Conservation (phyloP, 2,329 filamentous ascomycete genomes). For the Coleophoma eucalyptorum region DNA sequence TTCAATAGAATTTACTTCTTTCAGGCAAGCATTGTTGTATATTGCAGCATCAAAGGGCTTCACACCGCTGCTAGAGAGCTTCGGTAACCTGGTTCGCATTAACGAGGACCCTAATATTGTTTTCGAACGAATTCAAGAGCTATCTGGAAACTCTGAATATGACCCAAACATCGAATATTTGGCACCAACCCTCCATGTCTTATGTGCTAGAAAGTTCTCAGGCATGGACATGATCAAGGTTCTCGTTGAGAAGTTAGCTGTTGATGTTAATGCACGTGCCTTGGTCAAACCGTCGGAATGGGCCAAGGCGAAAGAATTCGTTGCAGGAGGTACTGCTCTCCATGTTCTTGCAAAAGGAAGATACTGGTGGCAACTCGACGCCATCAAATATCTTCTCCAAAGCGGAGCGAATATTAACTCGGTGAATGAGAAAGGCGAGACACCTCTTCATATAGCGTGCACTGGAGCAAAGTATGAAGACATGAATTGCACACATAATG, state of each 20-base stretch:
- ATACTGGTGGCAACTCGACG: slow-evolving; percentile 6
- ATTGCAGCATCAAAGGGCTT: slow-evolving; percentile 9
- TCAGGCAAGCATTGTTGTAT: slow-evolving; percentile 3
- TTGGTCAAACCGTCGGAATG: neutral
- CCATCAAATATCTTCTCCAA: slow-evolving; percentile 2
- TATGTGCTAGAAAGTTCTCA: slow-evolving; percentile 25
- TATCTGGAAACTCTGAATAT: neutral
- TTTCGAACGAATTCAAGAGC: slow-evolving; percentile 5
- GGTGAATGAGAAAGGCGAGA: slow-evolving; percentile 11
- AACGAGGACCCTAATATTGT: slow-evolving; percentile 8
- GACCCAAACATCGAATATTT: slow-evolving; percentile 2
- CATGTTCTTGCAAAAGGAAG: slow-evolving; percentile 1
- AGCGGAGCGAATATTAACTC: slow-evolving; percentile 6
- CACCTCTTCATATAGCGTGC: slow-evolving; percentile 11
- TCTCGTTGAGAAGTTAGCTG: slow-evolving; percentile 28
- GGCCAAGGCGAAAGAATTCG: slow-evolving; percentile 3
- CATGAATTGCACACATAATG: neutral
- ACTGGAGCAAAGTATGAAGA: slow-evolving; percentile 2
- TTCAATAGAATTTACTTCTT: neutral
- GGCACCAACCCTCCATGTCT: slow-evolving; percentile 21
- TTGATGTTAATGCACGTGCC: slow-evolving; percentile 25
- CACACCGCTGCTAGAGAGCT: slow-evolving; percentile 5
- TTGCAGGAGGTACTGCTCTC: slow-evolving; percentile 7
- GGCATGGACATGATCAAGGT: slow-evolving; percentile 31
- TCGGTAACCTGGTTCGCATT: slow-evolving; percentile 1